Evolutionary conservation across 192 early-diverging fungal genomes (phyloP).

Genomic region (Mortierella claussenii): DNA sequence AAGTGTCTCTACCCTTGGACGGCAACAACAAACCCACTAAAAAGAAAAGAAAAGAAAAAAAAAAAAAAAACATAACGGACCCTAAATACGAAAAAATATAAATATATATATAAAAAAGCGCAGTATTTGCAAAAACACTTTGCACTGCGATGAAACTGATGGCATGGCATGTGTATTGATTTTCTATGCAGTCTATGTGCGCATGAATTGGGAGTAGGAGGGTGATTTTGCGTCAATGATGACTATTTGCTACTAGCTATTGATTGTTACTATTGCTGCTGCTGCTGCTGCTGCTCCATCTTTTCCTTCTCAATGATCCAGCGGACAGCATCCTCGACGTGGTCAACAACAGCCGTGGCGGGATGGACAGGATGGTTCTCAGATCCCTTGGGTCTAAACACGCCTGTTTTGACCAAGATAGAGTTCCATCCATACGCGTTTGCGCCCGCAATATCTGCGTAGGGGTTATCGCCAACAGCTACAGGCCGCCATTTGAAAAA

Average conservation of each 20-base stretch:
- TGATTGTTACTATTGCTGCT: background rate
- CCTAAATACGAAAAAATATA: background rate
- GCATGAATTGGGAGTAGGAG: background rate
- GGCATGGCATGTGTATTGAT: no score
- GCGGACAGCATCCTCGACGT: slow-evolving; percentile 74
- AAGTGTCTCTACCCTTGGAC: slow-evolving; percentile 1
- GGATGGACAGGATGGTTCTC: slow-evolving; percentile 65
- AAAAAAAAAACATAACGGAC: background rate
- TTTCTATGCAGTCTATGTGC: background rate
- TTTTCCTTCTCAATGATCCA: slow-evolving; percentile 53
- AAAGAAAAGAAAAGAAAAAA: background rate
- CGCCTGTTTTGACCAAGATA: slow-evolving; percentile 76
- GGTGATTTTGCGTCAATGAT: no score
- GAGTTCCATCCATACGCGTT: slow-evolving; percentile 78
- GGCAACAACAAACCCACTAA: background rate
- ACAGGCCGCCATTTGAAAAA: no score
- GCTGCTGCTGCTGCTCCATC: slow-evolving; percentile 4
- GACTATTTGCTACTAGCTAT: background rate
- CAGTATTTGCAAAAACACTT: no score
- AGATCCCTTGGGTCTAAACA: slow-evolving; percentile 63
- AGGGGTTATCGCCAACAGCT: slow-evolving; percentile 77
- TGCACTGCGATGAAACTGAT: no score
- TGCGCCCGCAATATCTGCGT: slow-evolving; percentile 80
- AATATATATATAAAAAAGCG: no score
- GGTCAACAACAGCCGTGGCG: slow-evolving; percentile 65